These are phyloP conservation scores for Kuraishia floccosa DNA, from an alignment of 805 yeast genomes.

Conservation along the genomic window DNA sequence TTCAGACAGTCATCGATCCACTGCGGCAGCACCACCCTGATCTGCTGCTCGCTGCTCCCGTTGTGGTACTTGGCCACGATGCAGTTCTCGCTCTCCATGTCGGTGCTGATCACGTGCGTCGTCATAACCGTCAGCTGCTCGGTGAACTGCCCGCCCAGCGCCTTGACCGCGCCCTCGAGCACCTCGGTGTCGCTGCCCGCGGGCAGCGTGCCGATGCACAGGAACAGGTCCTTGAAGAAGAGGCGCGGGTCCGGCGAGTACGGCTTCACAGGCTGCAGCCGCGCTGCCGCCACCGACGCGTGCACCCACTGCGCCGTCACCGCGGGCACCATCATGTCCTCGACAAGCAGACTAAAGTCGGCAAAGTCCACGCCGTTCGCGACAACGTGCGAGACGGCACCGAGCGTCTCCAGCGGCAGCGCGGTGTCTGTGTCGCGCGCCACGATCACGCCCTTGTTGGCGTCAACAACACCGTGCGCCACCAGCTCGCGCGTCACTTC, in stretches of 20 bases:
- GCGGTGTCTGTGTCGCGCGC: slow-evolving; percentile 4
- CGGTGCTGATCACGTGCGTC: slow-evolving; percentile 64
- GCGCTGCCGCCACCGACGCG: slow-evolving; percentile 28
- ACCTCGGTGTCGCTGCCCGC: slow-evolving; percentile 53
- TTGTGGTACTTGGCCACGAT: slow-evolving; percentile 35
- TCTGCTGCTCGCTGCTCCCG: slow-evolving; percentile 23
- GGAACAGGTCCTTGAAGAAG: slow-evolving; percentile 48
- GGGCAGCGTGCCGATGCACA: slow-evolving; percentile 49
- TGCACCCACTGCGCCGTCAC: slow-evolving; percentile 52
- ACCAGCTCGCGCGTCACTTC: slow-evolving; percentile 4
- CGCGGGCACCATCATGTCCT: slow-evolving; percentile 49
- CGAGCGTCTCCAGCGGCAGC: not conserved
- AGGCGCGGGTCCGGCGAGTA: slow-evolving; percentile 66
- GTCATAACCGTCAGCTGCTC: slow-evolving; percentile 57
- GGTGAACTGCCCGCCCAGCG: slow-evolving; percentile 68
- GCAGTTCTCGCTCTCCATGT: slow-evolving; percentile 43
- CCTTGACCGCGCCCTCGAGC: slow-evolving; percentile 55
- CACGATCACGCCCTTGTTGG: slow-evolving; percentile 6
- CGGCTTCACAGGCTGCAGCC: slow-evolving; percentile 37
- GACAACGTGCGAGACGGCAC: slow-evolving; percentile 33
- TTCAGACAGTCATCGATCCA: slow-evolving; percentile 73
- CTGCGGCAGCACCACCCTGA: slow-evolving; percentile 58
- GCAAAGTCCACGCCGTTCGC: slow-evolving; percentile 40
- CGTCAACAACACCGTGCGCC: slow-evolving; percentile 8
- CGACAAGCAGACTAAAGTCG: slow-evolving; percentile 34